These are phyloP conservation scores for Volvariella volvacea DNA, from an alignment of 1,284 basidiomycete genomes.

Conservation along the genomic window DNA sequence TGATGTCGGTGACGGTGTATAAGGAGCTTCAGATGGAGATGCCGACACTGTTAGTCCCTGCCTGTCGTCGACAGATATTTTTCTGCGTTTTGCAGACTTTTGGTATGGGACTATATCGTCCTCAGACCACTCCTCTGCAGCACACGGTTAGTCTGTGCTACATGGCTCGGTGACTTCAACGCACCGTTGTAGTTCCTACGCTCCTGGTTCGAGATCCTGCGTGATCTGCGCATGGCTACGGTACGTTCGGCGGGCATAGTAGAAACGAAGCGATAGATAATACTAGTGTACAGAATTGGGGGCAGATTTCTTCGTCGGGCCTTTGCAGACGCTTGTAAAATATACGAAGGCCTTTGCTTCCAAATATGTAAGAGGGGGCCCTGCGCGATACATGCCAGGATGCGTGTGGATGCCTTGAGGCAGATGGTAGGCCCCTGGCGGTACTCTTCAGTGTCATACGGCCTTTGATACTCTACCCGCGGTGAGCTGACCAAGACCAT, in stretches of 20 bases:
- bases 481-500: too few species aligned
- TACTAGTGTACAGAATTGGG: not conserved
- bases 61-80: slow-evolving; percentile 1
- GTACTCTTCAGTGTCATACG: too few species aligned
- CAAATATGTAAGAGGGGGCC: too few species aligned
- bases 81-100: not conserved
- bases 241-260: not conserved
- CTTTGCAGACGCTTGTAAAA: slow-evolving; percentile 2
- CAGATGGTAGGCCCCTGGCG: too few species aligned
- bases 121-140: not conserved
- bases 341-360: too few species aligned
- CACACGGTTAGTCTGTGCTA: not conserved
- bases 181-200: slow-evolving; percentile 22
- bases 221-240: slow-evolving; percentile 10
- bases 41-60: slow-evolving; percentile 2
- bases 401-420: too few species aligned
- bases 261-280: not conserved
- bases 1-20: slow-evolving; percentile 2
- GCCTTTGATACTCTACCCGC: too few species aligned
- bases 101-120: not conserved
- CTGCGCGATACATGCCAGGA: too few species aligned
- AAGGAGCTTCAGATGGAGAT: slow-evolving; percentile 8
- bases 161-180: slow-evolving; percentile 8
- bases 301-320: not conserved
- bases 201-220: slow-evolving; percentile 27